Evolutionary conservation across 2,329 filamentous ascomycete species (phyloP).

Genomic region (Arthrobotrys musiformis): DNA sequence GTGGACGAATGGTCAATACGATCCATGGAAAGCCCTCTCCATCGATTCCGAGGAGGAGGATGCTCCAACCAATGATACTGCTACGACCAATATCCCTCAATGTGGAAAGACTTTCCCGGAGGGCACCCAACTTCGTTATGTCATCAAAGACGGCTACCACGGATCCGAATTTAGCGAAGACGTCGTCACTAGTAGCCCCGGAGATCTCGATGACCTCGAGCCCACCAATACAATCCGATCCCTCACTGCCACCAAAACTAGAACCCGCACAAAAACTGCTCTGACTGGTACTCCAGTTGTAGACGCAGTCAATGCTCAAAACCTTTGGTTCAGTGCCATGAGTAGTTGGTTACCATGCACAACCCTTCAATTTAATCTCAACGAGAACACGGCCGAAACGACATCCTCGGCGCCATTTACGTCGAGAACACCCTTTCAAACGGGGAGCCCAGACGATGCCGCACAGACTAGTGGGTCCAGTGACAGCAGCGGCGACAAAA

Average conservation of each 20-base stretch:
- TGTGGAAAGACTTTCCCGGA: slow-evolving; percentile 39
- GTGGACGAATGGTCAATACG: slow-evolving; percentile 64
- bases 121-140: slow-evolving; percentile 51
- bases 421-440: slow-evolving; percentile 27
- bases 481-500: background rate
- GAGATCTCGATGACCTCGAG: slow-evolving; percentile 3
- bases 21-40: slow-evolving; percentile 63
- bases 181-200: background rate
- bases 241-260: slow-evolving; percentile 9
- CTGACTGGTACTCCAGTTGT: slow-evolving; percentile 28
- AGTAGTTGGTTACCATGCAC: slow-evolving; percentile 50
- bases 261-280: background rate
- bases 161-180: slow-evolving; percentile 56
- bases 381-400: background rate
- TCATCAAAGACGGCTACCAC: slow-evolving; percentile 56
- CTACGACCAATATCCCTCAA: slow-evolving; percentile 54
- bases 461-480: background rate
- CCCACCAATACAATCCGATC: slow-evolving; percentile 33
- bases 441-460: background rate
- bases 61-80: slow-evolving; percentile 60
- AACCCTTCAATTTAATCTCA: slow-evolving; percentile 21
- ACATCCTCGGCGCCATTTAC: slow-evolving; percentile 21
- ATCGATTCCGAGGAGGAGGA: slow-evolving; percentile 60
- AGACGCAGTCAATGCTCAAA: slow-evolving; percentile 43
- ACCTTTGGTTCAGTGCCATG: slow-evolving; percentile 45